A percentile compares a stretch with the other conserved stretches of the same genome.
Evolutionary conservation across 805 yeast genomes (phyloP).

Genomic region (Pichia scutulata): DNA sequence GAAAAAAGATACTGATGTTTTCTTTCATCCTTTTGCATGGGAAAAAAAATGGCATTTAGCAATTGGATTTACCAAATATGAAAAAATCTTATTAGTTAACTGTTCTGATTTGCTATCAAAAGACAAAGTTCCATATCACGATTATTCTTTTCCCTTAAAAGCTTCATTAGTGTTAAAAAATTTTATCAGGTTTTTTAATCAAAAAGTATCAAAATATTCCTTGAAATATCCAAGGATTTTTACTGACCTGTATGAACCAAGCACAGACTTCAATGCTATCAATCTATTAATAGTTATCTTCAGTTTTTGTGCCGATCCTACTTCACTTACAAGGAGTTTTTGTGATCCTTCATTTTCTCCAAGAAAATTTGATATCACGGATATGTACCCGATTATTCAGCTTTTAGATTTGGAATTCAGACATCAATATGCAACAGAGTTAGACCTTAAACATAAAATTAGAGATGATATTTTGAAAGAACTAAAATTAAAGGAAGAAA

Average conservation of each 20-base stretch:
- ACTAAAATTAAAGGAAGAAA: background rate
- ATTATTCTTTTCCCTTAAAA: slow-evolving; percentile 18
- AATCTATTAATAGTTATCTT: slow-evolving; percentile 24
- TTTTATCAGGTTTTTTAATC: slow-evolving; percentile 22
- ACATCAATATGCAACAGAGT: background rate
- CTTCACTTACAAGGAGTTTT: slow-evolving; percentile 14
- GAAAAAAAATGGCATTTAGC: slow-evolving; percentile 29
- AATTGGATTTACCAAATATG: slow-evolving; percentile 20
- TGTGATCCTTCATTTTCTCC: slow-evolving; percentile 18
- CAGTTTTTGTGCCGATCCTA: slow-evolving; percentile 22
- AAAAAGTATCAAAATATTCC: slow-evolving; percentile 22
- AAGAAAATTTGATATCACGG: slow-evolving; percentile 22
- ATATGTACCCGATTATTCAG: slow-evolving; percentile 21
- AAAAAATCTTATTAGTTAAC: slow-evolving; percentile 22
- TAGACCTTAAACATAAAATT: background rate
- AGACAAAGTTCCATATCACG: background rate
- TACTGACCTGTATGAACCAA: slow-evolving; percentile 20
- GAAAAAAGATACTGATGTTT: slow-evolving; percentile 13
- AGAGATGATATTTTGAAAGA: background rate
- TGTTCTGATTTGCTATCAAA: slow-evolving; percentile 16
- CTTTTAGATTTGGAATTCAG: slow-evolving; percentile 14
- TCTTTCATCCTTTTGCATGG: slow-evolving; percentile 28
- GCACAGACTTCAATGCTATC: slow-evolving; percentile 21
- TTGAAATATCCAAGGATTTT: slow-evolving; percentile 21
- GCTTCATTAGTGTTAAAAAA: slow-evolving; percentile 22